Evolutionary conservation across 2,329 filamentous ascomycete species (phyloP).

Genomic region (Penicillium sp.): DNA sequence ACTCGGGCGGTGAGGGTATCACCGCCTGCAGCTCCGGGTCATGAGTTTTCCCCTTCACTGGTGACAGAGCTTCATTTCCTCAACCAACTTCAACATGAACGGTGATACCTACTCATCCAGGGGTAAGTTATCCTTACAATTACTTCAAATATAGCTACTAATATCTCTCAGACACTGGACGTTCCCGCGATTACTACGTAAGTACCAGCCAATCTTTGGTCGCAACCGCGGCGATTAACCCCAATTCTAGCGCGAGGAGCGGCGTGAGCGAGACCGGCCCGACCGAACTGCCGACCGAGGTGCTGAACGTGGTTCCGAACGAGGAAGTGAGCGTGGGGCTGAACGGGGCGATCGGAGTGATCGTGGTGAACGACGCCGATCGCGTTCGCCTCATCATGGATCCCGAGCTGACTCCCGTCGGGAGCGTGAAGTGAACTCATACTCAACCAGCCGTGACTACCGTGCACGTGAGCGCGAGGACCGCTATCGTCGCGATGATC

Average conservation of each 20-base stretch:
- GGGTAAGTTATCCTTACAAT: constrained; percentile 46
- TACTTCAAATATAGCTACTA: constrained; percentile 16
- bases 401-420: constrained; percentile 55
- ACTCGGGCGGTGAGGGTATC: constrained; percentile 19
- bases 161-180: constrained; percentile 40
- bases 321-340: constrained; percentile 39
- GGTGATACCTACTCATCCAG: constrained; percentile 71
- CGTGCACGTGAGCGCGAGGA: constrained; percentile 90
- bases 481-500: constrained; percentile 68
- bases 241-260: constrained; percentile 38
- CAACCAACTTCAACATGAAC: constrained; percentile 57
- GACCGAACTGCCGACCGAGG: constrained; percentile 41
- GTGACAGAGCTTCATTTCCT: constrained; percentile 14
- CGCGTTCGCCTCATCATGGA: constrained; percentile 72
- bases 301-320: constrained; percentile 40
- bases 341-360: constrained; percentile 31
- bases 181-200: constrained; percentile 49
- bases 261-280: constrained; percentile 36
- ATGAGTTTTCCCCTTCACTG: constrained; percentile 28
- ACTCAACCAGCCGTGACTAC: constrained; percentile 86
- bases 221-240: constrained; percentile 16
- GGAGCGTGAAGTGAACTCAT: constrained; percentile 70
- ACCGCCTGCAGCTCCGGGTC: constrained; percentile 19
- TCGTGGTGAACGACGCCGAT: constrained; percentile 62
- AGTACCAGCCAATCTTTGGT: constrained; percentile 20